phyloP scores from a whole-genome alignment of 306 rosid genomes.

The Lablab purpureus region DNA sequence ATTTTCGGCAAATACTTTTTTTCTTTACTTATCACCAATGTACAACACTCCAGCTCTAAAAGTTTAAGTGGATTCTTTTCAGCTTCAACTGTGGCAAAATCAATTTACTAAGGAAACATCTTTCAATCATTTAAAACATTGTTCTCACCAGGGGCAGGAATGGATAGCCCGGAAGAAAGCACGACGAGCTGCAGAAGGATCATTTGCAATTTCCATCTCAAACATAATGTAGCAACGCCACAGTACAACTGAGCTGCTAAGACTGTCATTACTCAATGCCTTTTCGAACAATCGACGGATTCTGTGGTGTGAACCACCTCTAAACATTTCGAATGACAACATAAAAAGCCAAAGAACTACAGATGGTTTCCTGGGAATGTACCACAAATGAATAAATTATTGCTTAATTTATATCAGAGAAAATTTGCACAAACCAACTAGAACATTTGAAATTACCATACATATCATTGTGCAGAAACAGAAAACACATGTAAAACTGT shows the following conservation, averaged over 20 bases:
- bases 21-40: too few species aligned
- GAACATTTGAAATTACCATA: slow-evolving; percentile 2
- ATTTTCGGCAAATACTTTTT: too few species aligned
- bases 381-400: slow-evolving; percentile 37
- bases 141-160: slow-evolving; percentile 93
- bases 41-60: slow-evolving; percentile 11
- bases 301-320: slow-evolving; percentile 77
- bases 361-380: slow-evolving; percentile 82
- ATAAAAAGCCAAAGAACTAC: slow-evolving; percentile 81
- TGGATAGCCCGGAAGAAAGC: slow-evolving; percentile 95
- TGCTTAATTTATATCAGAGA: slow-evolving; percentile 12
- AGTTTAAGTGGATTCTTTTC: neutral
- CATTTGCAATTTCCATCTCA: slow-evolving; percentile 63
- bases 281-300: slow-evolving; percentile 89
- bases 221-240: slow-evolving; percentile 90
- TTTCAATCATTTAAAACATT: neutral
- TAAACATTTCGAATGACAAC: slow-evolving; percentile 77
- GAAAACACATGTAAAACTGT: slow-evolving; percentile 11
- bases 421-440: neutral
- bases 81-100: neutral
- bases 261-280: slow-evolving; percentile 68
- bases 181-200: slow-evolving; percentile 80
- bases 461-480: slow-evolving; percentile 15
- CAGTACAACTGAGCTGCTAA: slow-evolving; percentile 74
- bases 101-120: slow-evolving; percentile 19